A percentile compares a stretch with the other conserved stretches of the same genome.
These are phyloP conservation scores for Sesbania bispinosa DNA, from an alignment of 306 rosid genomes.

Conservation along the genomic window DNA sequence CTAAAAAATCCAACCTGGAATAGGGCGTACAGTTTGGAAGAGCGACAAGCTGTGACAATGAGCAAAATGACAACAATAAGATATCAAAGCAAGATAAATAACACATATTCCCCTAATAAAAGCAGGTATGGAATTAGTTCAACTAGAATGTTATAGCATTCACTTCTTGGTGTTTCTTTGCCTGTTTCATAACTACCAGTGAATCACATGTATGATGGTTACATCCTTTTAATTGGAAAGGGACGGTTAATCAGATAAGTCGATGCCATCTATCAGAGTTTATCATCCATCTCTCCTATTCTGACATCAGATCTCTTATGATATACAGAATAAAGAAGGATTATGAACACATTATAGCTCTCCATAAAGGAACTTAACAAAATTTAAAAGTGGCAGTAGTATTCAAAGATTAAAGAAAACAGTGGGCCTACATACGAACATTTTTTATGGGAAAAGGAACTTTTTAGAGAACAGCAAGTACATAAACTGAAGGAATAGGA, in stretches of 20 bases:
- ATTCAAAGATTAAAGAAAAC: constrained; percentile 2
- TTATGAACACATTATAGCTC: background rate
- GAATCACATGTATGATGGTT: background rate
- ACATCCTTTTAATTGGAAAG: background rate
- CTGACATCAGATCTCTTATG: background rate
- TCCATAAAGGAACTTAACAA: background rate
- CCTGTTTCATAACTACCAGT: background rate
- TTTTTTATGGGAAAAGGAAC: background rate
- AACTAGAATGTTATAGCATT: constrained; percentile 6
- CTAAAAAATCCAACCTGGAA: constrained; percentile 54
- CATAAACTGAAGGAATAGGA: background rate
- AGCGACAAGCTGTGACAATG: constrained; percentile 71
- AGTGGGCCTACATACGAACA: background rate
- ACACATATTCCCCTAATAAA: background rate
- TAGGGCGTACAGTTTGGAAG: constrained; percentile 70
- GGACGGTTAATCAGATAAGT: background rate
- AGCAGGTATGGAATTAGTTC: background rate
- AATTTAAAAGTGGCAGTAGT: background rate
- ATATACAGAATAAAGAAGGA: background rate
- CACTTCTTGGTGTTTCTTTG: background rate
- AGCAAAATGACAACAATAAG: constrained; percentile 22
- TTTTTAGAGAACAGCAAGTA: background rate
- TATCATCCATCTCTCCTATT: background rate
- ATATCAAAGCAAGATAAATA: background rate
- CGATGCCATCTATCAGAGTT: background rate